These are phyloP conservation scores for Priceomyces castillae DNA, from an alignment of 805 yeast species.

Conservation along the genomic window DNA sequence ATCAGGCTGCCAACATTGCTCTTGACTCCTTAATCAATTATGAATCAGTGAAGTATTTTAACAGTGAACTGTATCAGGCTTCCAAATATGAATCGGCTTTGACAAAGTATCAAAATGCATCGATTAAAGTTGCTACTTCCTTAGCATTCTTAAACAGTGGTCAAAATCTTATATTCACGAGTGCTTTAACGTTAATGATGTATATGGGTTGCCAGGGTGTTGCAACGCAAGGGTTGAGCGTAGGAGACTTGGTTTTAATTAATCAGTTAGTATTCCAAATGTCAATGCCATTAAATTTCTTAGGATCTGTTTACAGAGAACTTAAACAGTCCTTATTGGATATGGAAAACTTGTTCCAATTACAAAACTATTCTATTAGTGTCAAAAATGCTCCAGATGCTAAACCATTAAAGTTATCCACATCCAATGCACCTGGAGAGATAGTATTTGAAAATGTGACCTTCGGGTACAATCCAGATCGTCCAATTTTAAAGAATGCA, in stretches of 20 bases:
- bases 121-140: conserved; percentile 80
- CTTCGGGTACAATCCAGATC: conserved; percentile 85
- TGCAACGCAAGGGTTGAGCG: conserved; percentile 75
- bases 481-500: conserved; percentile 81
- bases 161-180: conserved; percentile 75
- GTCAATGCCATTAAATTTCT: conserved; percentile 88
- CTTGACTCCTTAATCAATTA: conserved; percentile 90
- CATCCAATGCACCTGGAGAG: conserved; percentile 56
- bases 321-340: conserved; percentile 88
- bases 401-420: conserved; percentile 50
- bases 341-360: conserved; percentile 90
- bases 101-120: conserved; percentile 67
- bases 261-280: conserved; percentile 95
- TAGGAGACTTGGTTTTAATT: conserved; percentile 91
- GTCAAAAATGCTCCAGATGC: conserved; percentile 66
- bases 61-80: conserved; percentile 81
- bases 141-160: conserved; percentile 77
- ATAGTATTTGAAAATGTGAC: conserved; percentile 87
- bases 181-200: conserved; percentile 96
- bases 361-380: conserved; percentile 70
- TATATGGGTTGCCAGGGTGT: conserved; percentile 96
- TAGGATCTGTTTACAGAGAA: conserved; percentile 95
- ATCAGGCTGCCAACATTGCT: conserved; percentile 92
- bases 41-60: conserved; percentile 92
- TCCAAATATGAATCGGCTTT: conserved; percentile 76